These are phyloP conservation scores for Suillus spraguei DNA, from an alignment of 768 basidiomycete species.

Conservation along the genomic window DNA sequence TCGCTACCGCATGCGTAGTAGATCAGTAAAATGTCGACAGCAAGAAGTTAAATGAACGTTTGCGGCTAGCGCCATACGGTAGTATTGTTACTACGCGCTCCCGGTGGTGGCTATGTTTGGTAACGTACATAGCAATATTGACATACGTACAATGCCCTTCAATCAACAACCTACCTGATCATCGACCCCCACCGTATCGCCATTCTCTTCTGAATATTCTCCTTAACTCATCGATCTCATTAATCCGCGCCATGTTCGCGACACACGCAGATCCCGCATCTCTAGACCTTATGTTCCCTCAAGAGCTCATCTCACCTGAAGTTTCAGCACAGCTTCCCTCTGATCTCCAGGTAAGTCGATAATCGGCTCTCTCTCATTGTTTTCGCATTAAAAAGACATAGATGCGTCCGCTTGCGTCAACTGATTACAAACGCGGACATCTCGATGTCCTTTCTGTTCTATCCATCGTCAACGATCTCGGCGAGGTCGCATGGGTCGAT, in stretches of 20 bases:
- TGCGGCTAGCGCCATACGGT: too few species aligned
- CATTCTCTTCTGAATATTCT: conserved; percentile 9
- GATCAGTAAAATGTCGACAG: too few species aligned
- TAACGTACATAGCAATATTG: background rate
- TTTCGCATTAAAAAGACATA: conserved; percentile 31
- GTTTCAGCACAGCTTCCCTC: conserved; percentile 60
- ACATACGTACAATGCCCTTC: conserved; percentile 12
- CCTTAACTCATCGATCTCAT: conserved; percentile 10
- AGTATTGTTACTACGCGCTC: too few species aligned
- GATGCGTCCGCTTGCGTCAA: conserved; percentile 89
- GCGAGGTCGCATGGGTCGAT: conserved; percentile 65
- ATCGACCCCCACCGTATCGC: background rate
- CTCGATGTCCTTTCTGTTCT: conserved; percentile 79
- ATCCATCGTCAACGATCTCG: conserved; percentile 67
- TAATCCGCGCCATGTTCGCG: conserved; percentile 15
- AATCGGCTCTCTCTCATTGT: conserved; percentile 9
- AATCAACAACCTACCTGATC: background rate
- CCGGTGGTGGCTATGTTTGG: background rate
- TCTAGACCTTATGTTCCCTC: conserved; percentile 80
- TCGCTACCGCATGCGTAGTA: too few species aligned
- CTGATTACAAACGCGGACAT: conserved; percentile 83
- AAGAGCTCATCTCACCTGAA: conserved; percentile 67
- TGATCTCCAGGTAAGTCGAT: conserved; percentile 64
- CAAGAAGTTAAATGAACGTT: too few species aligned
- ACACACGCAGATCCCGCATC: conserved; percentile 53